Base-by-base conservation (phyloP, 257 asterid genomes). In the Apocynum venetum region DNA sequence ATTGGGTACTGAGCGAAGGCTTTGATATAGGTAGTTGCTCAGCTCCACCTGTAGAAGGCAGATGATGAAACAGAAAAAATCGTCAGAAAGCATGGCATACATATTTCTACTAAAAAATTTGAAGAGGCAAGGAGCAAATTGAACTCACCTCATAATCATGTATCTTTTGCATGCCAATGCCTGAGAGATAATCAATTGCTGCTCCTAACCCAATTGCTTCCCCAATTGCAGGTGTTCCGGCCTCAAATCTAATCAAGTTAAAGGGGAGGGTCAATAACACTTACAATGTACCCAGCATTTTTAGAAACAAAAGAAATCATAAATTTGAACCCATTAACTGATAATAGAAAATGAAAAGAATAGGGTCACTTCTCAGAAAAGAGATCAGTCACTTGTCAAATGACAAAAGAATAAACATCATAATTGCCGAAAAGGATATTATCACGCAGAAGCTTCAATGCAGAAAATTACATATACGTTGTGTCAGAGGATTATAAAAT, bases 161-260 rank as follows among this genome's bases (percentile, higher is more conserved):
- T 80, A 95, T 93, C 79, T 80, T 87, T 82, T 91, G 96, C 98
- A 95, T 95, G 81, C 99, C 99, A 66, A 95, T 91, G 82, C 80
- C 90, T 48, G 92, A 83, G 63, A 95, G 84, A 85, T 95, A 95
- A 77, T 95, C 99, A 46, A 93, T 87, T 56, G 98, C 89, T 47
- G 96, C 98, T 74, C 98, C 98, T 72, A 95, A 85, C 69, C 97
- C 99, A 75, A 95, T 90, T 72, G 94, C 97, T 89, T 91, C 97
- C 40, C 92, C 98, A 78, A 93, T 95, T 71, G 99, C 97, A 59
- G 99, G 98, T 72, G 98, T 95, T 44, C 98, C 99, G 61, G 97
- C 98, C 84, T 93, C 99, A 91, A 95, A 95, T 81, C 99, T 95
- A 80, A 71, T 68, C 76, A 67, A 72, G 47, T 76, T 52, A 0